phyloP scores from a whole-genome alignment of 2,329 filamentous ascomycete species.

The Tricladium varicosporioides region DNA sequence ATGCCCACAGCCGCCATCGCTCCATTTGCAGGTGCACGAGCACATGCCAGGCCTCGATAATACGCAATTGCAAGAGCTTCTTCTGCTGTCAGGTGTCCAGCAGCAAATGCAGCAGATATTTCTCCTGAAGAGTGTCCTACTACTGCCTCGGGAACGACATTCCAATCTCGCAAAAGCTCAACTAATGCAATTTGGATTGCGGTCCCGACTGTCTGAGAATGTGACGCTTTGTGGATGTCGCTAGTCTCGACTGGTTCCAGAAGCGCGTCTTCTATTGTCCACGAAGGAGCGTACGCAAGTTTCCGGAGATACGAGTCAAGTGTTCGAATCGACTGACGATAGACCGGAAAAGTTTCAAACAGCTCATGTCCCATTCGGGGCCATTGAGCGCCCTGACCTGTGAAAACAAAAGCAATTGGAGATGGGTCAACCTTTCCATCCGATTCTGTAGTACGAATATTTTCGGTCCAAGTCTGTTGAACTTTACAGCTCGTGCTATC shows the following conservation, averaged over 20 bases:
- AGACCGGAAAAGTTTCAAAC: constrained; percentile 4
- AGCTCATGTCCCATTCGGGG: constrained; percentile 19
- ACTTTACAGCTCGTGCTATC: background rate
- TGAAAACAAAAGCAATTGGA: constrained; percentile 21
- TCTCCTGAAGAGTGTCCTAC: constrained; percentile 46
- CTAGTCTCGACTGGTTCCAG: constrained; percentile 23
- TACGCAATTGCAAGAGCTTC: constrained; percentile 46
- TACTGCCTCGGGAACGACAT: constrained; percentile 38
- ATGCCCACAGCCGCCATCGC: constrained; percentile 22
- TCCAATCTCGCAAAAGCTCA: constrained; percentile 42
- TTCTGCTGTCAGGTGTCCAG: constrained; percentile 32
- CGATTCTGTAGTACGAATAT: background rate
- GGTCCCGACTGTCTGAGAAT: constrained; percentile 42
- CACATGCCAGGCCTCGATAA: constrained; percentile 23
- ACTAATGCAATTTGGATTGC: constrained; percentile 46
- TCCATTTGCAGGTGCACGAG: constrained; percentile 24
- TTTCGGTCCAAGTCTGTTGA: background rate
- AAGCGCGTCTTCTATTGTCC: constrained; percentile 12
- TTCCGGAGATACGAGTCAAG: constrained; percentile 1
- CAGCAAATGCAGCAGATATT: constrained; percentile 45
- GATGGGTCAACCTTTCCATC: background rate
- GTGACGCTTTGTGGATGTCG: constrained; percentile 36
- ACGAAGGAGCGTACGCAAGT: constrained; percentile 7
- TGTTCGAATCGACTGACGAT: background rate
- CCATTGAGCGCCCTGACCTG: constrained; percentile 27